Evolutionary conservation across 768 basidiomycete species (phyloP), one percentile per base, ranked within the genome.

Genomic region (Mycena galopus): DNA sequence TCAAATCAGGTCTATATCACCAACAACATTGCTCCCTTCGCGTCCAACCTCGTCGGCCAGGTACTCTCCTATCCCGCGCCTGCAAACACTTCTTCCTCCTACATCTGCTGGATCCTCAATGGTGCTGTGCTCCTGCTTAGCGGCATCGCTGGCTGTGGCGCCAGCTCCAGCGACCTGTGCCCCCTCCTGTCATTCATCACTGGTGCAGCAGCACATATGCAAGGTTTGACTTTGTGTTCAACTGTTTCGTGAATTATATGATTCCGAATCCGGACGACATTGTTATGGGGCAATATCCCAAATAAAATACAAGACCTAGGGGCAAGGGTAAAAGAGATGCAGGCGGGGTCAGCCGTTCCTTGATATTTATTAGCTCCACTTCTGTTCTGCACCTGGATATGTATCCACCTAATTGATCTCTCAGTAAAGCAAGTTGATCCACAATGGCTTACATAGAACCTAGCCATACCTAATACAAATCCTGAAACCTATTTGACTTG

Each of bases 41-140:
- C 67, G 4, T 75, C 82, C 47, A 81, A 82, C 65, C 76, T 84
- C n/a, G n/a, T n/a, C n/a, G n/a, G n/a, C n/a, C n/a, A n/a, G n/a
- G n/a, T n/a, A n/a, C n/a, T n/a, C n/a, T 84, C 71, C 84, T 90
- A 78, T 70, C 79, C 77, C 67, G 77, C 75, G 76, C 79, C 77
- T 61, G 77, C 78, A 17, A 73, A 74, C 35, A 67, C 69, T 11
- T 75, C 17, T 68, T 29, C 77, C 77, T 80, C 73, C 72, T 86
- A 92, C 67, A 91, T 94, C 67, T 87, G 93, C 10, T 86, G 92
- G 80, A 86, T 94, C 55, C 83, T 94, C 74, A 94, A 95, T 77
- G 94, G 95, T 74, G 94, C 87, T 0, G 89, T 91, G 1, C 85
- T 92, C 4, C 93, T 94, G 2, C 84, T 94, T 19, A 91, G 88